Base-by-base conservation (phyloP, 2,329 filamentous ascomycete species). In the Macroventuria anomochaeta region DNA sequence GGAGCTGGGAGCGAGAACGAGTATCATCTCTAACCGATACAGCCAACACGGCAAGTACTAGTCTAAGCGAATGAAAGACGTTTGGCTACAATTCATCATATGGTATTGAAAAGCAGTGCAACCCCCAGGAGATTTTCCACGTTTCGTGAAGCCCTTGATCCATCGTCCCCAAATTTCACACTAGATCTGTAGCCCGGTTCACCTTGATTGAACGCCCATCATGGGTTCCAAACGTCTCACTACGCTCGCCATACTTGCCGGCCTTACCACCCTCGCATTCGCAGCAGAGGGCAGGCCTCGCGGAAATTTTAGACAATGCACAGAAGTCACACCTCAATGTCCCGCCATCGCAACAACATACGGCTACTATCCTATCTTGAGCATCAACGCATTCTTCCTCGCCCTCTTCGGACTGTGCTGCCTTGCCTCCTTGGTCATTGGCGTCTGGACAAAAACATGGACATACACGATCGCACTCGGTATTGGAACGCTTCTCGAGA, bases 391-490 rank as follows among this genome's bases (percentile, higher is more conserved):
- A 49, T 67, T 79, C 55, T 73, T 80, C n/a, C 44, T 50, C 17
- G 64, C 64, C 6, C 44, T 68, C 13, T 68, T 66, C 41, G 62
- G 48, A 10, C 20, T 62, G 17, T 61, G 58, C 49, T 66, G 52
- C 39, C 53, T 68, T 23, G 40, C 41, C 7, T 59, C 55, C 23
- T 25, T 68, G 2, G 41, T 59, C 38, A 55, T 68, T 15, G 64
- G 64, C 10, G 33, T 68, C 47, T 64, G 76, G 42, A 73, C 73
- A 25, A 68, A 70, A 17, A 68, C 65, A 57, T 72, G 75, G 53
- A 73, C 75, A 1, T 81, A 79, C 66, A 76, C 75, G 0, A 68
- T 74, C 26, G 74, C 73, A 7, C 62, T 77, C 2, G 70, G 64
- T 3, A 63, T 77, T 10, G 79, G 77, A 1, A 76, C 73, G 7